Conservation (phyloP, 1,139 yeast genomes). For the Chernovozyma aurita region DNA sequence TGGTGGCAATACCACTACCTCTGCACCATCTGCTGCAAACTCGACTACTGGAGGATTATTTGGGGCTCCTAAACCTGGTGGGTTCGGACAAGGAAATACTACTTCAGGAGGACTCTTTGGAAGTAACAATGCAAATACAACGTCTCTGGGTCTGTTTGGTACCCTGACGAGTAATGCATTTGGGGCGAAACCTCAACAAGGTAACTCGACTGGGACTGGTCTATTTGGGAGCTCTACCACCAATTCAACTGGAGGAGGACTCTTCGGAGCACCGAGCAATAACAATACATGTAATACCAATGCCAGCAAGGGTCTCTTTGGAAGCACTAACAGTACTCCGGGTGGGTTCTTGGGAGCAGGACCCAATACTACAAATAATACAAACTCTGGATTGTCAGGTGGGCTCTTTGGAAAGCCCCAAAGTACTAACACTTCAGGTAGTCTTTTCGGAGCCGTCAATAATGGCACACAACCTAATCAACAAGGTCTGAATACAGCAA, state of each 20-base stretch:
- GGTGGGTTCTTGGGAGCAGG: constrained; percentile 18
- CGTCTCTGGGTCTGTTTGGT: background rate
- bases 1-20: background rate
- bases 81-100: background rate
- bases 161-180: no score
- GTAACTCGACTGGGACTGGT: no score
- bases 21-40: constrained; percentile 2
- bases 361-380: constrained; percentile 8
- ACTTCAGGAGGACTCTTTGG: constrained; percentile 12
- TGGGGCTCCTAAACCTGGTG: background rate
- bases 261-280: constrained; percentile 12
- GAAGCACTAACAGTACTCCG: constrained; percentile 8
- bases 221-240: no score
- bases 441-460: constrained; percentile 18
- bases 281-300: constrained; percentile 2
- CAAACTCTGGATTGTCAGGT: constrained; percentile 15
- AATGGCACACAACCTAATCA: constrained; percentile 4
- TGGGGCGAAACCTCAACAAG: no score
- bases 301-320: constrained; percentile 9
- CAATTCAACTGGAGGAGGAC: constrained; percentile 11
- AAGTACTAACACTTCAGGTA: constrained; percentile 13
- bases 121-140: background rate
- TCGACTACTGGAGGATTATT: constrained; percentile 7
- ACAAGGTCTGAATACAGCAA: background rate
- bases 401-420: constrained; percentile 24